These are phyloP conservation scores for Bipolaris victoriae DNA, from an alignment of 2,329 filamentous ascomycete species.

Conservation along the genomic window DNA sequence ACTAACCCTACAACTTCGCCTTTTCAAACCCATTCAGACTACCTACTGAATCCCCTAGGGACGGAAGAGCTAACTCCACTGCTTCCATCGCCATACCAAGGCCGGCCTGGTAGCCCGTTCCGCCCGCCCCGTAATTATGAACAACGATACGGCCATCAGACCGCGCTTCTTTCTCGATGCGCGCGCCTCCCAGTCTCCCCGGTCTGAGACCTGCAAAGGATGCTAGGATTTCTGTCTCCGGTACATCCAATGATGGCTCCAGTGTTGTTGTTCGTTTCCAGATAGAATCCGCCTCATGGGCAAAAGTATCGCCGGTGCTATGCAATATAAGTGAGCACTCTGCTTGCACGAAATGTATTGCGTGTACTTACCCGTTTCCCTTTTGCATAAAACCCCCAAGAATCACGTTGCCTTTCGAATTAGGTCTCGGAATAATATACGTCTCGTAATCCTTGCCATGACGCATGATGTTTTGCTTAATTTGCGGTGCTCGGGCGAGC, in stretches of 20 bases:
- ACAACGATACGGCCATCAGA: slow-evolving; percentile 14
- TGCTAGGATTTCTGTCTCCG: slow-evolving; percentile 24
- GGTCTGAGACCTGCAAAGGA: slow-evolving; percentile 24
- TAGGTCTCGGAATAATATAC: slow-evolving; percentile 28
- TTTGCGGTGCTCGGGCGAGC: slow-evolving; percentile 22
- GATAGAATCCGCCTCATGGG: slow-evolving; percentile 23
- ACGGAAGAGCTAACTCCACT: slow-evolving; percentile 1
- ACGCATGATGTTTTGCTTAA: slow-evolving; percentile 24
- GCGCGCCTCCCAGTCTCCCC: slow-evolving; percentile 23
- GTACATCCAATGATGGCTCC: slow-evolving; percentile 19
- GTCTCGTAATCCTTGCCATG: slow-evolving; percentile 30
- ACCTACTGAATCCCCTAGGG: neutral
- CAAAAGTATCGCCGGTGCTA: slow-evolving; percentile 24
- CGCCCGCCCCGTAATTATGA: slow-evolving; percentile 28
- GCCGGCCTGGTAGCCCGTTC: slow-evolving; percentile 26
- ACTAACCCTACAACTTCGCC: neutral
- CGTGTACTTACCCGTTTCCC: slow-evolving; percentile 15
- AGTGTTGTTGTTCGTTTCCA: slow-evolving; percentile 20
- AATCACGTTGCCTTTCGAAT: slow-evolving; percentile 27
- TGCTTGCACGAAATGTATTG: neutral
- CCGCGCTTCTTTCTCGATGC: slow-evolving; percentile 17
- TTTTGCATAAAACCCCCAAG: slow-evolving; percentile 31
- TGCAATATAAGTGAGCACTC: neutral
- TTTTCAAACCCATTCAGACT: neutral
- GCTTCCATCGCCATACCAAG: slow-evolving; percentile 27